Evolutionary conservation across 768 basidiomycete genomes (phyloP).

Genomic region (Strobilomyces echinocephalus): DNA sequence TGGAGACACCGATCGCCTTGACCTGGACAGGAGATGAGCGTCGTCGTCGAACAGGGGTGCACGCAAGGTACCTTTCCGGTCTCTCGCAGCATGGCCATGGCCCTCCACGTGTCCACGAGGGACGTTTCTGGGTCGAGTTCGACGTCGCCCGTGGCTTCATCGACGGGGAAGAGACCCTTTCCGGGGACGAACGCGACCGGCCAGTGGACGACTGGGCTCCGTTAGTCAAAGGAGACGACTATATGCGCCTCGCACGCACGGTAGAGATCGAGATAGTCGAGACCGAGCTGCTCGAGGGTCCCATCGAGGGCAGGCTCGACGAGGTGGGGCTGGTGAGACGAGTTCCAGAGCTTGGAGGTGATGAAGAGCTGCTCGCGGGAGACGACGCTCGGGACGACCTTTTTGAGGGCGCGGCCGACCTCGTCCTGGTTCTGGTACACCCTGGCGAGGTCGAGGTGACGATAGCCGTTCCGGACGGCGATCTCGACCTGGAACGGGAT

Average conservation of each 20-base stretch:
- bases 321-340: constrained; percentile 55
- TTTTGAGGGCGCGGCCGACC: constrained; percentile 69
- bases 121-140: constrained; percentile 55
- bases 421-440: constrained; percentile 78
- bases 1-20: constrained; percentile 73
- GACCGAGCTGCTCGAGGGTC: constrained; percentile 66
- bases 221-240: constrained; percentile 1
- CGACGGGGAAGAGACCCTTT: constrained; percentile 49
- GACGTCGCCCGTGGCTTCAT: constrained; percentile 39
- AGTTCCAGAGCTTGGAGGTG: constrained; percentile 83
- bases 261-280: constrained; percentile 79
- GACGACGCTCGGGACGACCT: constrained; percentile 72
- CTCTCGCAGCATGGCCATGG: constrained; percentile 65
- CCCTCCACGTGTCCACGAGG: constrained; percentile 81
- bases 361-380: constrained; percentile 78
- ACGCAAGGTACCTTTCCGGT: constrained; percentile 54
- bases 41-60: neutral
- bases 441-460: constrained; percentile 82
- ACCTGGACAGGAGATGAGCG: constrained; percentile 37
- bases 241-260: constrained; percentile 37
- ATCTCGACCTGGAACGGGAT: constrained; percentile 53
- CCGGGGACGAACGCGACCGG: constrained; percentile 65
- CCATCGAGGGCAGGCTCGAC: constrained; percentile 75
- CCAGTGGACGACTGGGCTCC: constrained; percentile 68
- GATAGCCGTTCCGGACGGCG: constrained; percentile 71